Evolutionary conservation across 176 grass and related monocot genomes (phyloP).

Genomic region (Secale cereale): DNA sequence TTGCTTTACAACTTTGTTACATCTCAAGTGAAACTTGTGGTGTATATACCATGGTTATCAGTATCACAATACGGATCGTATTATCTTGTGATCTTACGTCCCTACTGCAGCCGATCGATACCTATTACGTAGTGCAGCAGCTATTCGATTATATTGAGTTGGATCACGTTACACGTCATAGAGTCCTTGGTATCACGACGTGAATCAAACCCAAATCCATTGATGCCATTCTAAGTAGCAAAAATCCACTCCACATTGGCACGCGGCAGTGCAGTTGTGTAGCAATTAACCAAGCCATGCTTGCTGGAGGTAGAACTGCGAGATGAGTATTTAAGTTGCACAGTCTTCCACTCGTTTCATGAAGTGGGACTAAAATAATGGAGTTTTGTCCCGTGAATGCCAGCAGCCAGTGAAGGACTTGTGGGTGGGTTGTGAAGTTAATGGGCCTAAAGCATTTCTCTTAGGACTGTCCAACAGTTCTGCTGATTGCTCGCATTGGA

Average conservation of each 20-base stretch:
- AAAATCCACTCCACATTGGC: background rate
- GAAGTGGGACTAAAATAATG: background rate
- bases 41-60: background rate
- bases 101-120: background rate
- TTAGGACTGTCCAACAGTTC: background rate
- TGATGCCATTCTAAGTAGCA: background rate
- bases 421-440: background rate
- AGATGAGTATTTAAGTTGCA: background rate
- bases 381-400: background rate
- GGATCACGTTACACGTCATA: background rate
- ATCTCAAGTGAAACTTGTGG: background rate
- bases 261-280: background rate
- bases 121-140: background rate
- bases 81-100: background rate
- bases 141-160: background rate
- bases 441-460: background rate
- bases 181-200: background rate
- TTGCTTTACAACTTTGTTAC: constrained; percentile 6
- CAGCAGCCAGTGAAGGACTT: background rate
- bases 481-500: background rate
- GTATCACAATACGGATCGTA: background rate
- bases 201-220: background rate
- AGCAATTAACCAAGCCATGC: background rate
- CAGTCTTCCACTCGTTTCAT: background rate
- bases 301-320: background rate